A percentile compares a stretch with the other conserved stretches of the same genome.
These are phyloP conservation scores for Keqinozyma sinolaborantium DNA, from an alignment of 1,139 yeast species.

Conservation along the genomic window DNA sequence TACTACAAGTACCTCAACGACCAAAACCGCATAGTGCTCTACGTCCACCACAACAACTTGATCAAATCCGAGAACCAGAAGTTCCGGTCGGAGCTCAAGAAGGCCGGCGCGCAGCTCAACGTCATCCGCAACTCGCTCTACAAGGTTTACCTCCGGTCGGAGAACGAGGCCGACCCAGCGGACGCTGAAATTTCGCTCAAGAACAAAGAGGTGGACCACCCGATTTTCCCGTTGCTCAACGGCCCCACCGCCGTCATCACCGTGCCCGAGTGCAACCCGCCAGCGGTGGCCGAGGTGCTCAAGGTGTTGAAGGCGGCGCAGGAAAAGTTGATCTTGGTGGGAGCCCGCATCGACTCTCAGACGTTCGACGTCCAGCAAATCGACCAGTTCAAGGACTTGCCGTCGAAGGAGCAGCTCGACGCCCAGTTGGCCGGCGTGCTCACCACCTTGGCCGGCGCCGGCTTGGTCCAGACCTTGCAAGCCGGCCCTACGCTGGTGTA, in stretches of 20 bases:
- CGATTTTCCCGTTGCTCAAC: constrained; percentile 61
- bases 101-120: constrained; percentile 64
- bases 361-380: constrained; percentile 53
- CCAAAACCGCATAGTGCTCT: constrained; percentile 62
- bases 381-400: constrained; percentile 66
- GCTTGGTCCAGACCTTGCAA: constrained; percentile 78
- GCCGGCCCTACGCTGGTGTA: constrained; percentile 63
- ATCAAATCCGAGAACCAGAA: constrained; percentile 62
- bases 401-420: constrained; percentile 67
- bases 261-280: constrained; percentile 69
- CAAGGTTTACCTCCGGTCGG: constrained; percentile 72
- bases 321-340: constrained; percentile 76
- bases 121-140: constrained; percentile 68
- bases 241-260: constrained; percentile 90
- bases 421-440: constrained; percentile 84
- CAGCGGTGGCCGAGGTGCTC: constrained; percentile 56
- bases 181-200: constrained; percentile 48
- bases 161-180: constrained; percentile 73
- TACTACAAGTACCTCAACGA: constrained; percentile 70
- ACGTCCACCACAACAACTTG: constrained; percentile 82
- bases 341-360: constrained; percentile 73
- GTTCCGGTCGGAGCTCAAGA: constrained; percentile 58
- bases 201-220: constrained; percentile 51
- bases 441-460: constrained; percentile 83
- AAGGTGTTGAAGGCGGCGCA: constrained; percentile 59